Conservation (phyloP, 306 rosid species). For the Acmispon strigosus region DNA sequence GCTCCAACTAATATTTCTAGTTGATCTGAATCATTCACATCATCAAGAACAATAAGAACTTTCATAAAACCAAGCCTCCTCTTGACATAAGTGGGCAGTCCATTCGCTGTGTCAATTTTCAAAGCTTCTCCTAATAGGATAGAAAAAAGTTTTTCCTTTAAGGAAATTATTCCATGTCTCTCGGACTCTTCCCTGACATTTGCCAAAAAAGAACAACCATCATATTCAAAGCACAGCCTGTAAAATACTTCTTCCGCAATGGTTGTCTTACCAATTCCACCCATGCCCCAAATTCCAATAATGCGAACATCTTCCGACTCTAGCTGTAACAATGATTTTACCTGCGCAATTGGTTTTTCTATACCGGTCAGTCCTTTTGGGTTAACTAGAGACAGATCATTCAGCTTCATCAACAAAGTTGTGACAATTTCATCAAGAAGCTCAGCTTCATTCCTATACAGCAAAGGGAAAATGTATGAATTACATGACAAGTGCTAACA, state of each 20-base stretch:
- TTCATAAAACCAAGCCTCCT: not conserved
- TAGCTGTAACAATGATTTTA: not conserved
- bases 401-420: not conserved
- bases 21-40: too few species aligned
- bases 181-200: not conserved
- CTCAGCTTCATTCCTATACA: not conserved
- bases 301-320: not conserved
- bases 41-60: too few species aligned
- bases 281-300: constrained; percentile 20
- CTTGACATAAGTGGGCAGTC: not conserved
- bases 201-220: not conserved
- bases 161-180: not conserved
- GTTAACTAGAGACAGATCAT: not conserved
- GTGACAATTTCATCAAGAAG: not conserved
- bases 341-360: not conserved
- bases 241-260: not conserved
- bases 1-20: too few species aligned
- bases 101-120: not conserved
- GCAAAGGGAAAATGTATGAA: too few species aligned
- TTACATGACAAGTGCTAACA: too few species aligned
- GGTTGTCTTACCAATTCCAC: not conserved
- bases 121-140: not conserved
- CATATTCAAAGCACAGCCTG: not conserved
- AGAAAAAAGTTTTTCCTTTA: not conserved
- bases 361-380: not conserved